phyloP scores from a whole-genome alignment of 306 rosid species.

The Citrullus mucosospermus region DNA sequence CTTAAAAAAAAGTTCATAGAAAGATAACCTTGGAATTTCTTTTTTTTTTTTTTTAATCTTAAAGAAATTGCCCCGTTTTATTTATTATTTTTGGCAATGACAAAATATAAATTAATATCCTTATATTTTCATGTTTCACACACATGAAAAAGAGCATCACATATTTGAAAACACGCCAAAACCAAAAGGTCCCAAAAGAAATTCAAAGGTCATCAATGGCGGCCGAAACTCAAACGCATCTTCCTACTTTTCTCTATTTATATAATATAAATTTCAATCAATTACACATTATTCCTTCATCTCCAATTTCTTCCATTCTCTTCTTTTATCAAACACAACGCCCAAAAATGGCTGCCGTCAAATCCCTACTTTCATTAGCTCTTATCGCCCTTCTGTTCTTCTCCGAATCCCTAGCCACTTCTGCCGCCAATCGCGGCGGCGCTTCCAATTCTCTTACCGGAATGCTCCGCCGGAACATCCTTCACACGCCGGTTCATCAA shows the following conservation, averaged over 20 bases:
- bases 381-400: not conserved
- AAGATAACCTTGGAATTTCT: no score
- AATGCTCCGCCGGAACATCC: not conserved
- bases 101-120: no score
- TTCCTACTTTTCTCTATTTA: not conserved
- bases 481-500: not conserved
- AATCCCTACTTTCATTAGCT: not conserved
- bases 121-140: no score
- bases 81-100: no score
- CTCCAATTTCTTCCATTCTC: not conserved
- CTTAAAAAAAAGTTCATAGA: no score
- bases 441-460: not conserved
- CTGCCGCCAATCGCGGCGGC: not conserved
- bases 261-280: not conserved
- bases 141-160: no score
- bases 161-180: no score
- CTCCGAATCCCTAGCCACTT: not conserved
- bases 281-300: not conserved
- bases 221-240: not conserved
- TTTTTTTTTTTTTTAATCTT: no score
- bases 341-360: not conserved
- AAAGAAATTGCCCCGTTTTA: no score
- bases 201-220: no score
- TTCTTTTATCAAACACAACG: not conserved
- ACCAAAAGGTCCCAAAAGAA: no score